Evolutionary conservation across 73 alveolate species (phyloP).

Genomic region (Halteria grandinella): DNA sequence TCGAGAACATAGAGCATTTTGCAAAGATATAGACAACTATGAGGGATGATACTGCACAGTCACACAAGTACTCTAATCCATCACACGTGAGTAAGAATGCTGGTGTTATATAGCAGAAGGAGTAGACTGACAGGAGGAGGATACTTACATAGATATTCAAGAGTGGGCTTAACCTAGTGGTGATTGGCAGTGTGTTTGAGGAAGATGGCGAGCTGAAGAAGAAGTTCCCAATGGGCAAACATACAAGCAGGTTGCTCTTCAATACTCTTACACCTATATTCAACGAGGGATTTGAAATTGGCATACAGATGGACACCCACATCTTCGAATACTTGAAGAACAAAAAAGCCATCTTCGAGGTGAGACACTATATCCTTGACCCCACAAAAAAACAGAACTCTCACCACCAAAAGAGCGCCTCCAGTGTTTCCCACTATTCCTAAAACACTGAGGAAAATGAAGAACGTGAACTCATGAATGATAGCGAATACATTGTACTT

Average conservation of each 20-base stretch:
- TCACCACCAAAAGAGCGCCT: not conserved
- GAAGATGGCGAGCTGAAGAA: slow-evolving; percentile 42
- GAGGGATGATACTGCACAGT: no score
- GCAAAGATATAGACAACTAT: no score
- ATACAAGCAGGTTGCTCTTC: slow-evolving; percentile 29
- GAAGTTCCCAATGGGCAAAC: slow-evolving; percentile 21
- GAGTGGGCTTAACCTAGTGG: slow-evolving; percentile 56
- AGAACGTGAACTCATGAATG: slow-evolving; percentile 15
- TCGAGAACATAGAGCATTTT: slow-evolving; percentile 56
- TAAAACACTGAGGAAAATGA: slow-evolving; percentile 26
- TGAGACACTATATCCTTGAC: slow-evolving; percentile 55
- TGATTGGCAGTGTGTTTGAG: slow-evolving; percentile 38
- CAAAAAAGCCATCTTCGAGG: slow-evolving; percentile 56
- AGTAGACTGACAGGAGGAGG: slow-evolving; percentile 49
- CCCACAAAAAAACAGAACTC: not conserved
- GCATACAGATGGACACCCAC: slow-evolving; percentile 58
- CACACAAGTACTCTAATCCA: no score
- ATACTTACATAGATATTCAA: slow-evolving; percentile 35
- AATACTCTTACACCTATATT: slow-evolving; percentile 63
- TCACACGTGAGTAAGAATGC: slow-evolving; percentile 13
- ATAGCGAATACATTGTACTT: slow-evolving; percentile 44
- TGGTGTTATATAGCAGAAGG: slow-evolving; percentile 7
- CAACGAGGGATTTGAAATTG: slow-evolving; percentile 30
- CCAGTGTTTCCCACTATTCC: slow-evolving; percentile 2
- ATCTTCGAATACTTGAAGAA: slow-evolving; percentile 54